Base-by-base conservation (phyloP, 192 early-diverging fungal genomes). In the Dissophora ornata region DNA sequence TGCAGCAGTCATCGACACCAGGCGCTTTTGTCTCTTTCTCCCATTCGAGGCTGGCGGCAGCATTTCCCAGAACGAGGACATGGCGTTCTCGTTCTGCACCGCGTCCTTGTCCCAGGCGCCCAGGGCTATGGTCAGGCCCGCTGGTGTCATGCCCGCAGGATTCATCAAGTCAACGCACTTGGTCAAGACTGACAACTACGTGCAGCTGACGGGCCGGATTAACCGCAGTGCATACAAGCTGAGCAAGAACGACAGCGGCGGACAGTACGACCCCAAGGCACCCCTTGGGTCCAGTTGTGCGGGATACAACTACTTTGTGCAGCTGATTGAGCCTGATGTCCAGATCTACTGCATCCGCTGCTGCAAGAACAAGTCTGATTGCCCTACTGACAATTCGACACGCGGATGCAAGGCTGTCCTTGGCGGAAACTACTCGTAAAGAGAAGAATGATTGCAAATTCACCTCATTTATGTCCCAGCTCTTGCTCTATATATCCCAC, bases 121-220 rank as follows among this genome's bases (percentile, higher is more conserved):
- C n/a, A n/a, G n/a, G n/a, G n/a, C n/a, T n/a, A n/a, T n/a, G n/a
- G n/a, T n/a, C n/a, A n/a, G n/a, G n/a, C n/a, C n/a, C n/a, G n/a
- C n/a, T n/a, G n/a, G n/a, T n/a, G n/a, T n/a, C n/a, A n/a, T n/a
- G n/a, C n/a, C n/a, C n/a, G n/a, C n/a, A n/a, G n/a, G n/a, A n/a
- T n/a, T n/a, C n/a, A 82, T 86, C 44, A 11, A 46, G 32, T 67
- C 79, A 7, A 61, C 69, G 1, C 71, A 86, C 8, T 86, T 55
- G 32, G 57, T 63, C 18, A 10, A 7, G 1, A 69, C 58, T 29
- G 16, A 55, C 0, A 56, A n/a, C 0, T 86, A 82, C 24, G 82
- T 86, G 9, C 84, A 86, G 62, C 50, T 84, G n/a, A 86, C 84
- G 2, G 84, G 84, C 10, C 65, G 65, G 13, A 84, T 86, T 10